Evolutionary conservation across 2,329 filamentous ascomycete genomes (phyloP).

Genomic region (Fusarium sp.): DNA sequence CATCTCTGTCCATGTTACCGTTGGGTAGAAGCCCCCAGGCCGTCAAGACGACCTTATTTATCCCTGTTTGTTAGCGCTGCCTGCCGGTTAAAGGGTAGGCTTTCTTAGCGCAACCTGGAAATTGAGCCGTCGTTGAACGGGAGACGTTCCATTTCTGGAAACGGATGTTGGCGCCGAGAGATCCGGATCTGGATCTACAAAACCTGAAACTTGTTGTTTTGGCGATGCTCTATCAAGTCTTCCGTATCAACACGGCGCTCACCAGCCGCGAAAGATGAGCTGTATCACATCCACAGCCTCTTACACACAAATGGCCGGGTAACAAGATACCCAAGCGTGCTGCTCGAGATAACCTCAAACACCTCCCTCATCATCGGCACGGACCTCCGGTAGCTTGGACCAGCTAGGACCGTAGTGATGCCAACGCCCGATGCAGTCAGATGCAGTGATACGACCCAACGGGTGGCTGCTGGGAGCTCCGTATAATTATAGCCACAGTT

Average conservation of each 20-base stretch:
- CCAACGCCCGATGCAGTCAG: conserved; percentile 1
- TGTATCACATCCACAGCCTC: too few species aligned
- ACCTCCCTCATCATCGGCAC: conserved; percentile 14
- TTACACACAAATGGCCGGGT: too few species aligned
- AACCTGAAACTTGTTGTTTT: background rate
- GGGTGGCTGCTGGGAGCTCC: conserved; percentile 8
- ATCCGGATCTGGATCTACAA: background rate
- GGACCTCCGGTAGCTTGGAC: conserved; percentile 16
- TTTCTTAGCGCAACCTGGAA: conserved; percentile 7
- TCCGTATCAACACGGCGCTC: too few species aligned
- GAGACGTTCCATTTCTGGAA: conserved; percentile 26
- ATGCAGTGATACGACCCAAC: conserved; percentile 18
- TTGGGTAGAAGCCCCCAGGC: too few species aligned
- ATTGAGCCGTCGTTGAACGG: conserved; percentile 11
- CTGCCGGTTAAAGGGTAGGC: conserved; percentile 25
- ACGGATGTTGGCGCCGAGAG: background rate
- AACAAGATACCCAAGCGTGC: too few species aligned
- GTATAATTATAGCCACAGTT: background rate
- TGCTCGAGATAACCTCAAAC: conserved; percentile 3
- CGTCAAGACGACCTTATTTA: too few species aligned
- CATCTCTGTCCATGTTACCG: background rate
- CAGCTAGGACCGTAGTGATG: conserved; percentile 2
- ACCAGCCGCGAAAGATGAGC: too few species aligned
- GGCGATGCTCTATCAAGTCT: too few species aligned
- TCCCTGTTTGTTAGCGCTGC: background rate